phyloP scores from a whole-genome alignment of 73 alveolate genomes.

The Tetrahymena borealis region DNA sequence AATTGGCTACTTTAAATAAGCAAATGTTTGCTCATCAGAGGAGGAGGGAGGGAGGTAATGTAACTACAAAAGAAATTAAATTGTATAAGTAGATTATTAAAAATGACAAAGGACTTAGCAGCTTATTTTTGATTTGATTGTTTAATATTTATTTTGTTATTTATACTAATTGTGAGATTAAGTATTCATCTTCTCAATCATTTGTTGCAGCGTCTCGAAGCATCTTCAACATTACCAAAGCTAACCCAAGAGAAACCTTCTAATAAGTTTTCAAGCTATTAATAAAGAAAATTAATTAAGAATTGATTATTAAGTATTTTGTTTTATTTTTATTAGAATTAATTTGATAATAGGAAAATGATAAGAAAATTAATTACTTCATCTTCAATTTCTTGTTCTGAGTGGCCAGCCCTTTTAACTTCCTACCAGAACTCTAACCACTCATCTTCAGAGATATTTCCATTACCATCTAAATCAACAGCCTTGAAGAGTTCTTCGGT shows the following conservation, averaged over 20 bases:
- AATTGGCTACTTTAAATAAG: no score
- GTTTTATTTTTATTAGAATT: no score
- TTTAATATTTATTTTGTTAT: neutral
- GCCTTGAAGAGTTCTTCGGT: constrained; percentile 39
- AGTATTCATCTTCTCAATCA: neutral
- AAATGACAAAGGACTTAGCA: no score
- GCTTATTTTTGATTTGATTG: neutral
- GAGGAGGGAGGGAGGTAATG: no score
- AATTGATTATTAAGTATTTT: no score
- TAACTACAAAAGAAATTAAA: no score
- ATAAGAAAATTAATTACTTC: constrained; percentile 8
- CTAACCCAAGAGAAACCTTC: constrained; percentile 1
- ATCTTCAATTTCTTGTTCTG: constrained; percentile 29
- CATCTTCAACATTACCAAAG: neutral
- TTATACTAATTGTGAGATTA: neutral
- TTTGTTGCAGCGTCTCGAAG: neutral
- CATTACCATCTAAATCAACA: constrained; percentile 34
- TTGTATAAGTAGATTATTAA: no score
- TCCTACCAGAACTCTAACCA: constrained; percentile 35
- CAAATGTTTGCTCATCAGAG: no score
- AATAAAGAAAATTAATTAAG: neutral
- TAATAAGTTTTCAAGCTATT: neutral
- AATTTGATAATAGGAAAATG: neutral
- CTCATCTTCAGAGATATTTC: constrained; percentile 51
- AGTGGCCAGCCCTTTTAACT: constrained; percentile 26